Conservation (phyloP, 495 filamentous ascomycete species). For the Beverwykella pulmonaria region DNA sequence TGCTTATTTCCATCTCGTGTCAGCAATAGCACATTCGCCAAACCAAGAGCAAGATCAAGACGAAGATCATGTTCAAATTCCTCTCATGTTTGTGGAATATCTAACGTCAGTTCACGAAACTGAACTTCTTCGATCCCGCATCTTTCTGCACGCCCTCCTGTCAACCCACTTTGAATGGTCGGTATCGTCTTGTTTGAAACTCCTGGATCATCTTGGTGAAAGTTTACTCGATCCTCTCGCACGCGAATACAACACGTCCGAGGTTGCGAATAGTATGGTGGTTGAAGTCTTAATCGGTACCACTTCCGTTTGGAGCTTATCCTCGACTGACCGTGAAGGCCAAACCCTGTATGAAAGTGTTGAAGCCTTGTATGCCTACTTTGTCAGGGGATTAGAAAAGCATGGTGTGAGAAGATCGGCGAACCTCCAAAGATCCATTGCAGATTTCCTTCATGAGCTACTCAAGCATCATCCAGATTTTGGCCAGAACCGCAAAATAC, state of each 20-base stretch:
- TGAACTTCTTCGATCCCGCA: slow-evolving; percentile 61
- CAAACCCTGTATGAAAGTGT: slow-evolving; percentile 59
- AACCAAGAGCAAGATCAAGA: slow-evolving; percentile 6
- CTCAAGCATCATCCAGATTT: slow-evolving; percentile 67
- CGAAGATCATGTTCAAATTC: slow-evolving; percentile 14
- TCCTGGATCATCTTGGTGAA: slow-evolving; percentile 59
- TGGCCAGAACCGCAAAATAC: slow-evolving; percentile 55
- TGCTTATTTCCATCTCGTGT: slow-evolving; percentile 30
- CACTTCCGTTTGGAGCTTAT: slow-evolving; percentile 63
- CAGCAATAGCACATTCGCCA: slow-evolving; percentile 6
- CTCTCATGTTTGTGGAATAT: slow-evolving; percentile 56
- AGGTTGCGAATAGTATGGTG: slow-evolving; percentile 70
- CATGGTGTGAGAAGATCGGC: slow-evolving; percentile 64
- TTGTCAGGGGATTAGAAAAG: slow-evolving; percentile 65
- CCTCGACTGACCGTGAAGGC: slow-evolving; percentile 48
- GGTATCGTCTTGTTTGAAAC: slow-evolving; percentile 18
- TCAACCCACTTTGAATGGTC: slow-evolving; percentile 7
- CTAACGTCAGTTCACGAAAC: slow-evolving; percentile 44
- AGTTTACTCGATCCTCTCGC: slow-evolving; percentile 55
- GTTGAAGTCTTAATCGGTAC: slow-evolving; percentile 71
- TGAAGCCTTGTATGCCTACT: slow-evolving; percentile 78
- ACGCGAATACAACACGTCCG: slow-evolving; percentile 66
- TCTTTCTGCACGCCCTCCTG: slow-evolving; percentile 47
- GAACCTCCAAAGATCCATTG: slow-evolving; percentile 65
- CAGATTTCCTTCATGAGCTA: slow-evolving; percentile 67